Base-by-base conservation (phyloP, 495 filamentous ascomycete species). In the Aspergillus biplanus region DNA sequence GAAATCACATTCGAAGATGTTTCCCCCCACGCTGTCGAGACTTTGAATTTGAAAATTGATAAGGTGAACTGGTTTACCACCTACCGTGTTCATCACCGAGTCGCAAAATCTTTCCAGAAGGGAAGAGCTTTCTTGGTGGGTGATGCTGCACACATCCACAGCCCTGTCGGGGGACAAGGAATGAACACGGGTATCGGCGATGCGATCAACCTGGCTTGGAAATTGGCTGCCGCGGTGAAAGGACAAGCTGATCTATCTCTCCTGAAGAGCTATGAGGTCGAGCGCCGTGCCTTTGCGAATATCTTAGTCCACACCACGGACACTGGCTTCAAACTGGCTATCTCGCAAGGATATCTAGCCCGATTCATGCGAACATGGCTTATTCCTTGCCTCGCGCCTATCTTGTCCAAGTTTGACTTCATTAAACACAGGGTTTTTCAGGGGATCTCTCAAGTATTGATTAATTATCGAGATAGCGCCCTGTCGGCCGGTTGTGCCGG, bases 101-200 rank as follows among this genome's bases (percentile, higher is more conserved):
- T 79, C 13, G 66, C 76, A 21, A 64, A 67, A 0, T 61, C 57
- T 1, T 79, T 75, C 58, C 69, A 66, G 13, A 66, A 56, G 9
- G 67, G 69, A 27, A 67, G 74, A 3, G 72, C 71, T 6, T 78
- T 78, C 21, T 66, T 78, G 34, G 71, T 73, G 21, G 76, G 76
- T 0, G 76, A 78, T 53, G 83, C 86, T 6, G 84, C 83, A 4
- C 86, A 89, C 63, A 84, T 82, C 33, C 83, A 86, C 66, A 82
- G 79, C 37, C 84, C 85, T 0, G 80, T 78, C 0, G 85, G 83
- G 0, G 86, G 82, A 1, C 85, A 86, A 56, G 86, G 86, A 4
- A 82, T 88, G 78, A 89, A 89, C 65, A 82, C 82, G 0, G 85
- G 86, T 0, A 83, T 88, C 32, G 80, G 83, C 44, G 86, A 88